Evolutionary conservation across 2,329 filamentous ascomycete genomes (phyloP).

Genomic region (Paracamarosporium sp.): DNA sequence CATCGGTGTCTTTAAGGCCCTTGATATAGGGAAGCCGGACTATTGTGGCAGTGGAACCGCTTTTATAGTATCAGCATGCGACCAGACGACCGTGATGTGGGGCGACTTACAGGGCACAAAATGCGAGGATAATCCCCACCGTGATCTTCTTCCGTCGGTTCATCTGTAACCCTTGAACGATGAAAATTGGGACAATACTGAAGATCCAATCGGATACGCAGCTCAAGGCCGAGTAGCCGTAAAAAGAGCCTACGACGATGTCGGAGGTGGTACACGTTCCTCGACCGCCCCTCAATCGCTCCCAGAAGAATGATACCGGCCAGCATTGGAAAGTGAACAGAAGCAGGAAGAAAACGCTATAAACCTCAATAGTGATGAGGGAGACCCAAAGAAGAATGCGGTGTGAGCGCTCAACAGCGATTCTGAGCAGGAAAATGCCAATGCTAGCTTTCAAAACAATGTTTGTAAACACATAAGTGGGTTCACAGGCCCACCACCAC

Average conservation of each 20-base stretch:
- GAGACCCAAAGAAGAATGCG: slow-evolving; percentile 15
- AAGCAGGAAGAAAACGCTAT: slow-evolving; percentile 22
- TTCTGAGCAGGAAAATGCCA: slow-evolving; percentile 14
- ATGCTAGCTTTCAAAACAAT: slow-evolving; percentile 11
- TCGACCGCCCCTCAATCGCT: slow-evolving; percentile 16
- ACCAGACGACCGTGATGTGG: not conserved
- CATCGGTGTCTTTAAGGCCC: slow-evolving; percentile 16
- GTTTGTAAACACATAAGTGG: slow-evolving; percentile 16
- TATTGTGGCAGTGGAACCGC: slow-evolving; percentile 20
- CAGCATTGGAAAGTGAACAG: slow-evolving; percentile 19
- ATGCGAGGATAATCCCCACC: slow-evolving; percentile 19
- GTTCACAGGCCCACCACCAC: slow-evolving; percentile 26
- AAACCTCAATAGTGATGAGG: slow-evolving; percentile 16
- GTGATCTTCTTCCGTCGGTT: slow-evolving; percentile 16
- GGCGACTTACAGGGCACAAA: slow-evolving; percentile 19
- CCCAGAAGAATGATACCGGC: slow-evolving; percentile 18
- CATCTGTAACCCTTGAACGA: slow-evolving; percentile 20
- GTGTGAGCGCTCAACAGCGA: slow-evolving; percentile 17
- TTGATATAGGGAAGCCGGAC: slow-evolving; percentile 20
- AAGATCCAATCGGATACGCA: slow-evolving; percentile 20
- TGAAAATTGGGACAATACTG: slow-evolving; percentile 23
- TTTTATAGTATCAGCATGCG: slow-evolving; percentile 10
- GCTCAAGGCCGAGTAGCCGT: slow-evolving; percentile 18
- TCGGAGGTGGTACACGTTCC: slow-evolving; percentile 15
- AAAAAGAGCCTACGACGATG: slow-evolving; percentile 12